phyloP scores from a whole-genome alignment of 805 yeast genomes.

The Crinitomyces ghanaensis region DNA sequence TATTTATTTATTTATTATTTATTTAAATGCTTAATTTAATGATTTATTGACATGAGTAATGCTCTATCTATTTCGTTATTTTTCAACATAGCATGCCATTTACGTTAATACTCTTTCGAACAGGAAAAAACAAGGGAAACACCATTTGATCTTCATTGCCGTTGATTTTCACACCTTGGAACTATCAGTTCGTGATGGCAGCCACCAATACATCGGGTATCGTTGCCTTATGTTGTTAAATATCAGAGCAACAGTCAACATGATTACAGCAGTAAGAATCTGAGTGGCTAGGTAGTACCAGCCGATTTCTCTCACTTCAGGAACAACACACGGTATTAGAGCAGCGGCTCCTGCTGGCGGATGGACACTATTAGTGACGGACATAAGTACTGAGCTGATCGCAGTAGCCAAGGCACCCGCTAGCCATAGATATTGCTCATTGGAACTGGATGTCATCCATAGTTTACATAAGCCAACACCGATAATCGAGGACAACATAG shows the following conservation, averaged over 20 bases:
- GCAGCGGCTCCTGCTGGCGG: slow-evolving; percentile 72
- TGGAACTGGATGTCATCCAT: slow-evolving; percentile 35
- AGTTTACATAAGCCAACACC: slow-evolving; percentile 47
- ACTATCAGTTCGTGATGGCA: too few relatives aligned
- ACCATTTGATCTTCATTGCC: too few relatives aligned
- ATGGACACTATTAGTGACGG: slow-evolving; percentile 44
- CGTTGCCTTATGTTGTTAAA: slow-evolving; percentile 41
- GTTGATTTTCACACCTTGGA: too few relatives aligned
- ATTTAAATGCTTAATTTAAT: slow-evolving; percentile 1
- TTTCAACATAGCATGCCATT: too few relatives aligned
- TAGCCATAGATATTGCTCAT: slow-evolving; percentile 41
- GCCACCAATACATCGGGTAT: slow-evolving; percentile 58
- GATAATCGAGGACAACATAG: slow-evolving; percentile 39
- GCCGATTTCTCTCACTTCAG: slow-evolving; percentile 35
- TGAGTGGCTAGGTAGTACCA: slow-evolving; percentile 59
- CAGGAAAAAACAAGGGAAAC: too few relatives aligned
- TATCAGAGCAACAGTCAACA: slow-evolving; percentile 39
- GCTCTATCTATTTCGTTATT: background rate
- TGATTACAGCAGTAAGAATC: slow-evolving; percentile 37
- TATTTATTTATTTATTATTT: too few relatives aligned
- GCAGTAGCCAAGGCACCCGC: slow-evolving; percentile 50
- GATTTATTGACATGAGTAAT: background rate
- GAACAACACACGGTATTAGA: slow-evolving; percentile 42
- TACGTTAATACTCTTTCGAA: too few relatives aligned
- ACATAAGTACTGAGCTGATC: slow-evolving; percentile 42